phyloP scores from a whole-genome alignment of 1,139 yeast genomes.

The Chernovozyma aurita region DNA sequence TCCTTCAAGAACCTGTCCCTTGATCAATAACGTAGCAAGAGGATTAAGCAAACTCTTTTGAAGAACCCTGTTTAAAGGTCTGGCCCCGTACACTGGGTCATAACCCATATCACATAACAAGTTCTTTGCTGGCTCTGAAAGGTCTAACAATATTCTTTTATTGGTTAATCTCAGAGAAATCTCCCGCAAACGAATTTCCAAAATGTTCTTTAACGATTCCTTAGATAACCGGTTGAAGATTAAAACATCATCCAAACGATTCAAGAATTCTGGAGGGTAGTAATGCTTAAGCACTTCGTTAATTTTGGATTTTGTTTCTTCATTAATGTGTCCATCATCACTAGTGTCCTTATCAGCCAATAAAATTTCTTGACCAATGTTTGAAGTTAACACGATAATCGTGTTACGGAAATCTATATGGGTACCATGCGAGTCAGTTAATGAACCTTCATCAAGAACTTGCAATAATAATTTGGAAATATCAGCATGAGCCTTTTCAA shows the following conservation, averaged over 20 bases:
- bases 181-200: conserved; percentile 77
- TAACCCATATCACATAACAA: conserved; percentile 84
- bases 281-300: conserved; percentile 60
- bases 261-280: conserved; percentile 93
- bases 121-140: conserved; percentile 61
- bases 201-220: conserved; percentile 66
- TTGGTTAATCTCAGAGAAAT: conserved; percentile 75
- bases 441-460: conserved; percentile 89
- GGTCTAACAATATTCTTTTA: conserved; percentile 64
- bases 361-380: conserved; percentile 88
- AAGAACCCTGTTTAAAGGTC: conserved; percentile 88
- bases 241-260: conserved; percentile 85
- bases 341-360: conserved; percentile 49
- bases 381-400: conserved; percentile 94
- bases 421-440: conserved; percentile 93
- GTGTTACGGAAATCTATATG: conserved; percentile 92
- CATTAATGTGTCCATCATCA: conserved; percentile 44
- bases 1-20: conserved; percentile 70
- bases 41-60: conserved; percentile 83
- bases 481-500: conserved; percentile 95
- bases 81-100: conserved; percentile 89
- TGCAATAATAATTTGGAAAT: conserved; percentile 83
- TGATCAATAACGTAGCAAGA: conserved; percentile 71
- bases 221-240: conserved; percentile 87
- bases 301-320: conserved; percentile 53